A percentile compares a stretch with the other conserved stretches of the same genome.
Conservation (phyloP, 345 rosid species). For the Syzygium grande region DNA sequence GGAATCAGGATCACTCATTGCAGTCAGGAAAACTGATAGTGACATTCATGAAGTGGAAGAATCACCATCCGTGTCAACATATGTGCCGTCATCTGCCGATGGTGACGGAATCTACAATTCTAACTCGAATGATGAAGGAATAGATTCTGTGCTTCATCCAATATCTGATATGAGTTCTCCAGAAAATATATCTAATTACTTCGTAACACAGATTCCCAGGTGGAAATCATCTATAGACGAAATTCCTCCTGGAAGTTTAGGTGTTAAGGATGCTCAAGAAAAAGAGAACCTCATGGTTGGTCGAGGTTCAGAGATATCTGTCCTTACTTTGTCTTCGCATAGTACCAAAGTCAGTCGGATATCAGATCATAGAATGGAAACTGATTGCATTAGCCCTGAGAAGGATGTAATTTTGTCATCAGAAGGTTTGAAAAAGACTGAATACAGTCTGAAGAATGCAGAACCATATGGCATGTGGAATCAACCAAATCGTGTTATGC, state of each 20-base stretch:
- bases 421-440: constrained; percentile 16
- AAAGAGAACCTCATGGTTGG: constrained; percentile 17
- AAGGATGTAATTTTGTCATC: constrained; percentile 18
- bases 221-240: constrained; percentile 16
- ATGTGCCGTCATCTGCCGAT: constrained; percentile 14
- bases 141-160: constrained; percentile 21
- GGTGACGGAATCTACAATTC: constrained; percentile 15
- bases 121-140: constrained; percentile 23
- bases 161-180: constrained; percentile 26
- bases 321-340: constrained; percentile 14
- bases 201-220: constrained; percentile 4
- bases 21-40: constrained; percentile 15
- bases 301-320: constrained; percentile 20
- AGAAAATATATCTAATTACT: constrained; percentile 17
- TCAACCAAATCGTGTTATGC: constrained; percentile 22
- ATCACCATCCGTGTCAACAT: constrained; percentile 15
- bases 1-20: constrained; percentile 7
- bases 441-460: constrained; percentile 12
- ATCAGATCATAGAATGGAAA: constrained; percentile 13
- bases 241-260: constrained; percentile 19
- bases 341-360: constrained; percentile 14
- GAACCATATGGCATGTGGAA: constrained; percentile 32
- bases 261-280: constrained; percentile 14
- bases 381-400: constrained; percentile 14
- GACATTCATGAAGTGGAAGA: constrained; percentile 10